Evolutionary conservation across 305 asterid genomes (phyloP).

Genomic region (Fraxinus sp.): DNA sequence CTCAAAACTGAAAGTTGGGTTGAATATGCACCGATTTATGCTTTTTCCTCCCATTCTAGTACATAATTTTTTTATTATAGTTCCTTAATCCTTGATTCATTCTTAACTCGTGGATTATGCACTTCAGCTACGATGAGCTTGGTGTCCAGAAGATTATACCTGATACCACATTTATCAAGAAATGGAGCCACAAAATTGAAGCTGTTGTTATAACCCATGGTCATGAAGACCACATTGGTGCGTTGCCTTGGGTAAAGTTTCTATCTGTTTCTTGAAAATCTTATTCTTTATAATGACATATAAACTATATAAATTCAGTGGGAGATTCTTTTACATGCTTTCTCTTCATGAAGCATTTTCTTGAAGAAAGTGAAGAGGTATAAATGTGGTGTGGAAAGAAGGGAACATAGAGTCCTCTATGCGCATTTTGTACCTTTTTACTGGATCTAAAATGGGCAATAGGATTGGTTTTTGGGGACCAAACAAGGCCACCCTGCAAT

Average conservation of each 20-base stretch:
- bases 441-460: not conserved
- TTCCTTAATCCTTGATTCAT: constrained; percentile 6
- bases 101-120: constrained; percentile 10
- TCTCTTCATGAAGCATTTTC: not conserved
- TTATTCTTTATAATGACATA: not conserved
- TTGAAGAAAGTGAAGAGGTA: not conserved
- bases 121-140: constrained; percentile 75
- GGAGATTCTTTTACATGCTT: not conserved
- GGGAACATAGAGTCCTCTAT: not conserved
- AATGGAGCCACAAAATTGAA: constrained; percentile 99
- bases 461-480: not conserved
- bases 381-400: constrained; percentile 7
- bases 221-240: constrained; percentile 99
- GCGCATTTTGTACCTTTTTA: not conserved
- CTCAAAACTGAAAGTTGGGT: not conserved
- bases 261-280: constrained; percentile 38
- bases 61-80: not conserved
- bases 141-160: constrained; percentile 99
- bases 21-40: constrained; percentile 6
- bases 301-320: not conserved
- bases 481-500: not conserved
- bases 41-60: not conserved
- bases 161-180: constrained; percentile 84
- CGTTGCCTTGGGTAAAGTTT: constrained; percentile 99
- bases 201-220: constrained; percentile 98